phyloP scores from a whole-genome alignment of 2,329 filamentous ascomycete species.

The Stagonosporopsis cucurbitacearum region DNA sequence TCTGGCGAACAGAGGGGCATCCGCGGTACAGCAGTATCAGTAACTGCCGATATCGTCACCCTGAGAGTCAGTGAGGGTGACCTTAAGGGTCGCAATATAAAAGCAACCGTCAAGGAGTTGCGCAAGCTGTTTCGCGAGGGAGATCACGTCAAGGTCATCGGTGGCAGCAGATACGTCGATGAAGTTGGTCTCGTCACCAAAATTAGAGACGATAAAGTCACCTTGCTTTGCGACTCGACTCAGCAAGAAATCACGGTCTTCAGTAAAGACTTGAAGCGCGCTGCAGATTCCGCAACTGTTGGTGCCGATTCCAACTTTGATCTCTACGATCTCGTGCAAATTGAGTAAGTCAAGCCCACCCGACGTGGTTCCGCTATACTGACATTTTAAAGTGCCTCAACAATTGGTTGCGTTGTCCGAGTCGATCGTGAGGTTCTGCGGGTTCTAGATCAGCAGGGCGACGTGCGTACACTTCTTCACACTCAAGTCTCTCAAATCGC shows the following conservation, averaged over 20 bases:
- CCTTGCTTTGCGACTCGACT: slow-evolving; percentile 88
- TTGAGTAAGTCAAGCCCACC: slow-evolving; percentile 66
- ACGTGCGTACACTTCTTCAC: slow-evolving; percentile 80
- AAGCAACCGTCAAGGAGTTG: slow-evolving; percentile 89
- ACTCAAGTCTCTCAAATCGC: slow-evolving; percentile 92
- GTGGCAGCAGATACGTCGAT: slow-evolving; percentile 90
- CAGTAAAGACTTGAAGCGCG: slow-evolving; percentile 93
- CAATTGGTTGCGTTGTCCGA: slow-evolving; percentile 91
- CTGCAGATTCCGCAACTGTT: slow-evolving; percentile 87
- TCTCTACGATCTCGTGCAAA: slow-evolving; percentile 90
- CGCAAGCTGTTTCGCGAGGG: slow-evolving; percentile 92
- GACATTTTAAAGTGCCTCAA: slow-evolving; percentile 66
- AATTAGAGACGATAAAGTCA: slow-evolving; percentile 90
- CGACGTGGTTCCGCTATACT: slow-evolving; percentile 8
- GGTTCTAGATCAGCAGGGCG: slow-evolving; percentile 88
- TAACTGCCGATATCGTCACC: slow-evolving; percentile 90
- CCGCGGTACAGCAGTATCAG: slow-evolving; percentile 81
- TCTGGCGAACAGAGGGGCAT: slow-evolving; percentile 94
- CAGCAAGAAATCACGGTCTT: slow-evolving; percentile 97
- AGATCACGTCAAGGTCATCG: slow-evolving; percentile 98
- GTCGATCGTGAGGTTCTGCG: slow-evolving; percentile 92
- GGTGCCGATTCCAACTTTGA: slow-evolving; percentile 87
- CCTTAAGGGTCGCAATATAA: slow-evolving; percentile 81
- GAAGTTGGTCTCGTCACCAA: slow-evolving; percentile 97
- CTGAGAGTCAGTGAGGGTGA: slow-evolving; percentile 84